Base-by-base conservation (phyloP, 306 rosid genomes). In the Luffa aegyptiaca region DNA sequence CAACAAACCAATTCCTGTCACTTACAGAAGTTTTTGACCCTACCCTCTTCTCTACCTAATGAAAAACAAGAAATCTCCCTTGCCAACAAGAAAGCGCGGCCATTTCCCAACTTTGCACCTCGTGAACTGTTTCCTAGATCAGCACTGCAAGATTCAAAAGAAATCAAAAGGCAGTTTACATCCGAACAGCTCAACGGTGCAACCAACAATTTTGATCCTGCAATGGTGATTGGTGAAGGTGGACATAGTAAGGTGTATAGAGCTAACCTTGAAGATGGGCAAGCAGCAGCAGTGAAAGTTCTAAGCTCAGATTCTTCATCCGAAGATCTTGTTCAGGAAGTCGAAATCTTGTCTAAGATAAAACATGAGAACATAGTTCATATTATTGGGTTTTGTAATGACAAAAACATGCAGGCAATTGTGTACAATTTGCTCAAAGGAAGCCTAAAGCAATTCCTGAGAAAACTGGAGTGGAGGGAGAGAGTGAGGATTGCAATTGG, bases 401-500 rank as follows among this genome's bases (percentile, higher is more conserved):
- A 75, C 5, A 66, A 55, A 48, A 86, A 87, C 26, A 39, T 83
- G 83, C 82, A 70, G 37, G 88, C 87, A 10, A 76, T 85, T 49
- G 78, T 87, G n/a, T 87, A 87, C 63, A 76, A 65, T 55, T 78
- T 83, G 20, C 56, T 80, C 6, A 36, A 82, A 41, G 88, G 90
- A 81, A 87, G 84, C 80, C 78, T 87, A 85, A 83, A 62, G 75
- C 63, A 81, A 17, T 79, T 80, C 64, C 73, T 87, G 65, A 79
- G 77, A 44, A 57, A 56, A 8, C 65, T 85, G 17, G 37, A 14
- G 7, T 87, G 90, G 90, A 76, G 76, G 53, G 88, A 81, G 85
- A 87, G 90, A 79, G 83, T 85, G 80, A 57, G 74, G 57, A 84
- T 85, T 12, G 90, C 90, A 16, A 73, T 79, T 39, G 88, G 87